These are phyloP conservation scores for Hysterangium stoloniferum DNA, from an alignment of 768 basidiomycete species.

Conservation along the genomic window DNA sequence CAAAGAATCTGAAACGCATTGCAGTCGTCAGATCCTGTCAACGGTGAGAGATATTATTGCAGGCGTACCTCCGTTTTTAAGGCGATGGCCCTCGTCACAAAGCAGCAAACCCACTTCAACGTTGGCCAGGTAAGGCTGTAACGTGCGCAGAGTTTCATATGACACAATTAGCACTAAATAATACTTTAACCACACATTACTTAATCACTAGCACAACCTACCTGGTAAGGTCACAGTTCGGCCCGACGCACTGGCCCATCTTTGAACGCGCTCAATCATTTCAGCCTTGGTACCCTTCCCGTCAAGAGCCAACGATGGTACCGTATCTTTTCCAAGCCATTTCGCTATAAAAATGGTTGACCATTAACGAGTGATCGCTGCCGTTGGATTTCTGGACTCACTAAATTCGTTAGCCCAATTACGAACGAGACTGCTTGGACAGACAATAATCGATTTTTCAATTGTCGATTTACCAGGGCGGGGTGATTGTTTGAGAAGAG, in stretches of 20 bases:
- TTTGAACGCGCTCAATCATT: conserved; percentile 66
- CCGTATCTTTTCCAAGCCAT: conserved; percentile 85
- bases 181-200: background rate
- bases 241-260: conserved; percentile 87
- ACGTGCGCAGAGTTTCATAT: conserved; percentile 86
- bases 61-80: conserved; percentile 98
- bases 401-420: conserved; percentile 99
- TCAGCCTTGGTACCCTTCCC: conserved; percentile 86
- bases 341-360: conserved; percentile 51
- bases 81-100: conserved; percentile 93
- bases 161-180: conserved; percentile 92
- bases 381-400: conserved; percentile 26
- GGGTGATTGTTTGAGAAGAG: conserved; percentile 90
- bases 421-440: conserved; percentile 92
- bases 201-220: conserved; percentile 25
- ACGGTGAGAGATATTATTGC: conserved; percentile 16
- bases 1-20: conserved; percentile 53
- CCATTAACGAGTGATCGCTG: background rate
- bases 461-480: conserved; percentile 78
- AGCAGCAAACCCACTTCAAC: conserved; percentile 87
- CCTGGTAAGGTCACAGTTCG: conserved; percentile 90
- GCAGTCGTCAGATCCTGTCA: conserved; percentile 2
- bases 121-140: conserved; percentile 66
- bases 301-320: conserved; percentile 82
- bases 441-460: conserved; percentile 96